Evolutionary conservation across 495 filamentous ascomycete species (phyloP).

Genomic region (Halenospora varia): DNA sequence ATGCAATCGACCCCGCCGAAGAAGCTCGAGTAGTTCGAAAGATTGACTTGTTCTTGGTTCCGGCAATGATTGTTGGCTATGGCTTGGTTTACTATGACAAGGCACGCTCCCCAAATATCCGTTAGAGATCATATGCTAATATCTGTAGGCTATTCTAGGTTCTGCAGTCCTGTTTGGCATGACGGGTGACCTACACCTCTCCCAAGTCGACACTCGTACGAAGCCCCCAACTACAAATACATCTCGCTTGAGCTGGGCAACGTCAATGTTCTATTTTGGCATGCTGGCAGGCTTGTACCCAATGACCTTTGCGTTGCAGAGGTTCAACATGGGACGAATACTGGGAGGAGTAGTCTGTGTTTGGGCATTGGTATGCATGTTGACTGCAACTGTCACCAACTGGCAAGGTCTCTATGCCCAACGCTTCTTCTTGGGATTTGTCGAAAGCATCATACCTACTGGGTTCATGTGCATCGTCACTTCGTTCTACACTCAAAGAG

Average conservation of each 20-base stretch:
- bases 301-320: slow-evolving; percentile 65
- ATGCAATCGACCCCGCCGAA: slow-evolving; percentile 46
- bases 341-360: slow-evolving; percentile 60
- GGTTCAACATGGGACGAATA: slow-evolving; percentile 57
- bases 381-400: slow-evolving; percentile 60
- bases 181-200: slow-evolving; percentile 61
- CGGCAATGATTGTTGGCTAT: slow-evolving; percentile 67
- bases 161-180: slow-evolving; percentile 69
- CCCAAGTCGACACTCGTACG: slow-evolving; percentile 46
- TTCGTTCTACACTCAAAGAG: slow-evolving; percentile 63
- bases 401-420: slow-evolving; percentile 64
- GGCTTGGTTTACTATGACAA: slow-evolving; percentile 79
- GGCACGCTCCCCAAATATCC: slow-evolving; percentile 27
- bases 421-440: slow-evolving; percentile 69
- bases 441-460: slow-evolving; percentile 64
- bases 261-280: slow-evolving; percentile 75
- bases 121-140: not conserved
- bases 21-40: slow-evolving; percentile 59
- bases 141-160: slow-evolving; percentile 61
- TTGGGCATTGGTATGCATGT: slow-evolving; percentile 64
- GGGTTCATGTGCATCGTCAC: slow-evolving; percentile 64
- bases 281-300: slow-evolving; percentile 72
- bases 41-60: slow-evolving; percentile 68
- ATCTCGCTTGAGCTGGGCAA: slow-evolving; percentile 66
- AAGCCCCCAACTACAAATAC: slow-evolving; percentile 55